These are phyloP conservation scores for Sporothrix pseudoabietina DNA, from an alignment of 2,329 filamentous ascomycete species.

Conservation along the genomic window DNA sequence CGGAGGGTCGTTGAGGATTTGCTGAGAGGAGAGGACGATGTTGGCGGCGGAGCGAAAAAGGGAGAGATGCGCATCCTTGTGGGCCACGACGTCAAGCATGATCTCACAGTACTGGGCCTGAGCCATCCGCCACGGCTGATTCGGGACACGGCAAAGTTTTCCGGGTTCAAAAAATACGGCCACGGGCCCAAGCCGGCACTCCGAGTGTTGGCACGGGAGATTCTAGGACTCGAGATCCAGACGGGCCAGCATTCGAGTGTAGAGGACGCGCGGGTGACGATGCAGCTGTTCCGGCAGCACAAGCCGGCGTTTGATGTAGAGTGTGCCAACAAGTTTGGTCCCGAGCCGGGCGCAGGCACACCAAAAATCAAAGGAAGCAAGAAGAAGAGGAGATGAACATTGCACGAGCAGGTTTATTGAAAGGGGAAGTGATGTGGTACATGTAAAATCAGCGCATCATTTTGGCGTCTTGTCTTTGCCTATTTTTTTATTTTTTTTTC, in stretches of 20 bases:
- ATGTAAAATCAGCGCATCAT: not conserved
- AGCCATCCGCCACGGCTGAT: slow-evolving; percentile 76
- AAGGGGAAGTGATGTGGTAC: not conserved
- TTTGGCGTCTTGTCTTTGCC: not conserved
- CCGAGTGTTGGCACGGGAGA: slow-evolving; percentile 57
- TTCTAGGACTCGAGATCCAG: slow-evolving; percentile 65
- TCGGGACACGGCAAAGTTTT: slow-evolving; percentile 79
- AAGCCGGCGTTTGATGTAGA: slow-evolving; percentile 86
- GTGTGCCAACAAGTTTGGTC: slow-evolving; percentile 66
- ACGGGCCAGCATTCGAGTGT: slow-evolving; percentile 66
- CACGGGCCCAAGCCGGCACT: slow-evolving; percentile 70
- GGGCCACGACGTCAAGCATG: slow-evolving; percentile 81
- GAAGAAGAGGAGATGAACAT: slow-evolving; percentile 39
- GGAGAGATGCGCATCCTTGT: slow-evolving; percentile 63
- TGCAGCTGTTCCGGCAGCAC: slow-evolving; percentile 81
- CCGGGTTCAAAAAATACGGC: slow-evolving; percentile 70
- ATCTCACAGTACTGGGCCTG: slow-evolving; percentile 75
- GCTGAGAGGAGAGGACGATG: slow-evolving; percentile 53
- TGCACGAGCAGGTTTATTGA: not conserved
- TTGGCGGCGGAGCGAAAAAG: not conserved
- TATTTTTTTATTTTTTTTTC: not conserved
- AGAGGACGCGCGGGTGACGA: slow-evolving; percentile 83
- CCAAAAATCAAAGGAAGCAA: slow-evolving; percentile 50
- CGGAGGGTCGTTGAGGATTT: slow-evolving; percentile 71
- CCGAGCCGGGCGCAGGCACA: slow-evolving; percentile 30